Conservation (phyloP, 305 asterid genomes). For the Fraxinus dipetala region DNA sequence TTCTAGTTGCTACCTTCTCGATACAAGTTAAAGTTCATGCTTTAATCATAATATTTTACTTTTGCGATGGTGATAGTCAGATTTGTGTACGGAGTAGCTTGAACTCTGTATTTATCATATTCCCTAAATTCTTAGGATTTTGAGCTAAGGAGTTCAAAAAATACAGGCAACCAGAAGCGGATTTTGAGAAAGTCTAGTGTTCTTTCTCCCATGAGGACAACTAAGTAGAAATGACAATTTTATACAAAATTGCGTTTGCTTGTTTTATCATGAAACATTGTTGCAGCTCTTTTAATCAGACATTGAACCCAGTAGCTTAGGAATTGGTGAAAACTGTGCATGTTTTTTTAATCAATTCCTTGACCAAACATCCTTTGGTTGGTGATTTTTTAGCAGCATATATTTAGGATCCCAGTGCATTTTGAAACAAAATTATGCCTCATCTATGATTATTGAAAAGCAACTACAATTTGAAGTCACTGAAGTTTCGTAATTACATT, state of each 20-base stretch:
- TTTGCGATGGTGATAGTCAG: background rate
- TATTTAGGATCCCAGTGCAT: background rate
- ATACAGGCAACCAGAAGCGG: background rate
- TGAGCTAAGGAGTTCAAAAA: background rate
- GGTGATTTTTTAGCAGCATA: background rate
- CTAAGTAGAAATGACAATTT: background rate
- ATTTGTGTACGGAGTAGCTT: background rate
- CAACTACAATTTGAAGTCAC: background rate
- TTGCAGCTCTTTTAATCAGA: background rate
- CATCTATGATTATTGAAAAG: background rate
- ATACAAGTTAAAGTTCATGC: background rate
- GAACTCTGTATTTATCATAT: background rate
- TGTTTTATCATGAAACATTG: background rate
- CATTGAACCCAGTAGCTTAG: background rate
- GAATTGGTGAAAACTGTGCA: background rate
- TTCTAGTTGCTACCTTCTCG: background rate
- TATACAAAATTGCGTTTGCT: background rate
- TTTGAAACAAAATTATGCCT: background rate
- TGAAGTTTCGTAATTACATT: background rate
- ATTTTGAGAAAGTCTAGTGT: constrained; percentile 11
- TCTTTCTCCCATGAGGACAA: constrained; percentile 1
- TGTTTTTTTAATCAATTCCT: background rate
- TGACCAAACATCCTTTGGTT: background rate
- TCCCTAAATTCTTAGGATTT: background rate
- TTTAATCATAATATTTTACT: background rate